A percentile compares a stretch with the other conserved stretches of the same genome.
These are phyloP conservation scores for Salix suchowensis DNA, from an alignment of 345 rosid species.

Conservation along the genomic window DNA sequence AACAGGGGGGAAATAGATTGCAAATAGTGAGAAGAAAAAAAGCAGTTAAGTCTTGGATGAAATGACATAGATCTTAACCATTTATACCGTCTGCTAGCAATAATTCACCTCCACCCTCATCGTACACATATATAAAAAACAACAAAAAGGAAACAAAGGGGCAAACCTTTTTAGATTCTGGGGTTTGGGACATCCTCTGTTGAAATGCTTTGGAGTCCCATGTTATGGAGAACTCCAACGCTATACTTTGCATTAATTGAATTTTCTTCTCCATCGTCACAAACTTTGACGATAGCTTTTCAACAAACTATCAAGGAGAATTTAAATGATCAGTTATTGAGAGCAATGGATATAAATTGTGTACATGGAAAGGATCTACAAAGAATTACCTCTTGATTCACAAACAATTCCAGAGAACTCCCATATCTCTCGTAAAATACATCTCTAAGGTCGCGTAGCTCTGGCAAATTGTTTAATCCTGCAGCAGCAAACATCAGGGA, in stretches of 20 bases:
- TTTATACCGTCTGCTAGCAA: background rate
- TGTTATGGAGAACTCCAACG: conserved; percentile 64
- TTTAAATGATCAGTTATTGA: conserved; percentile 13
- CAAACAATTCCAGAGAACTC: conserved; percentile 59
- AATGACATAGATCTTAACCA: background rate
- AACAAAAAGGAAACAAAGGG: conserved; percentile 11
- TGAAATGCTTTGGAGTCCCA: conserved; percentile 73
- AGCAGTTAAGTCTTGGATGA: background rate
- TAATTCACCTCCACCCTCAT: background rate
- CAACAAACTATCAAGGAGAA: conserved; percentile 51
- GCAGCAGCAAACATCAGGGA: conserved; percentile 94
- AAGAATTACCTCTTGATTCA: conserved; percentile 63
- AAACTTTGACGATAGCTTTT: conserved; percentile 52
- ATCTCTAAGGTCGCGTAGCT: conserved; percentile 83
- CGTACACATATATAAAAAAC: background rate
- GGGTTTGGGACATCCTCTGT: conserved; percentile 40
- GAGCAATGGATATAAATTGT: conserved; percentile 3
- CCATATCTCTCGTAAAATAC: conserved; percentile 73
- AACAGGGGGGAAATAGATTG: background rate
- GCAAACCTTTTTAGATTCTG: conserved; percentile 46
- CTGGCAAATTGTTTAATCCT: conserved; percentile 87
- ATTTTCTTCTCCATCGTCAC: conserved; percentile 59
- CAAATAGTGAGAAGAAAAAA: background rate
- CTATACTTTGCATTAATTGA: conserved; percentile 65
- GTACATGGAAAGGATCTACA: background rate